phyloP scores from a whole-genome alignment of 371 early-diverging fungal species.

The Mucor racemosus region DNA sequence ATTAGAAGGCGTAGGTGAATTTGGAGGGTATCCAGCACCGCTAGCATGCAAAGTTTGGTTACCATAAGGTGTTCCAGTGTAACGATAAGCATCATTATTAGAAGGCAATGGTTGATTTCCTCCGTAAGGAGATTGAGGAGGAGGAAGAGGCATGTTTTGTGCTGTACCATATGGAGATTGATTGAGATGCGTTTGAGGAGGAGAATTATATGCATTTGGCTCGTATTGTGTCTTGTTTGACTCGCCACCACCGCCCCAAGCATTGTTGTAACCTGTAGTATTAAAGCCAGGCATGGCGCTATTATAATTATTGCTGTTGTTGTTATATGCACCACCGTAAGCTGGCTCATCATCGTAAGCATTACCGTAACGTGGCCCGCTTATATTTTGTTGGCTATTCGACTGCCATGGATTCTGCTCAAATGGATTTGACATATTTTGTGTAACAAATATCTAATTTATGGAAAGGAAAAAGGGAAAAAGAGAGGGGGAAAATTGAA shows the following conservation, averaged over 20 bases:
- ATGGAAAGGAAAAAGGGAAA: not conserved
- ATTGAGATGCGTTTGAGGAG: not conserved
- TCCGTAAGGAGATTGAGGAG: constrained; percentile 1
- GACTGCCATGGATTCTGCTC: constrained; percentile 16
- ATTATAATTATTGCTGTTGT: not conserved
- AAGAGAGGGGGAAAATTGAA: not conserved
- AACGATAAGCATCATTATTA: constrained; percentile 29
- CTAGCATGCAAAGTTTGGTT: constrained; percentile 13
- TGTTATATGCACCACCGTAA: not conserved
- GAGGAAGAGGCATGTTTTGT: not conserved
- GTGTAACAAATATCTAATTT: constrained; percentile 1
- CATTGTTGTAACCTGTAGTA: constrained; percentile 20
- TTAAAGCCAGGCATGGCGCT: constrained; percentile 11
- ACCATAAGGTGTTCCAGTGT: constrained; percentile 33
- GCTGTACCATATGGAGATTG: not conserved
- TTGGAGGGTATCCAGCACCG: constrained; percentile 10
- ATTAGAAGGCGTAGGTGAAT: not conserved
- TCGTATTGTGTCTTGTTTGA: constrained; percentile 29
- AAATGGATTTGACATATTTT: constrained; percentile 23
- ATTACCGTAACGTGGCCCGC: constrained; percentile 27
- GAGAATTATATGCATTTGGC: not conserved
- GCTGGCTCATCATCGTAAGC: constrained; percentile 26
- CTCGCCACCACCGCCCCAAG: constrained; percentile 19
- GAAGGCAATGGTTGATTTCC: not conserved
- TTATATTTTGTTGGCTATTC: not conserved